Base-by-base conservation (phyloP, 164 flowering plant genomes). In the Pachysandra terminalis region DNA sequence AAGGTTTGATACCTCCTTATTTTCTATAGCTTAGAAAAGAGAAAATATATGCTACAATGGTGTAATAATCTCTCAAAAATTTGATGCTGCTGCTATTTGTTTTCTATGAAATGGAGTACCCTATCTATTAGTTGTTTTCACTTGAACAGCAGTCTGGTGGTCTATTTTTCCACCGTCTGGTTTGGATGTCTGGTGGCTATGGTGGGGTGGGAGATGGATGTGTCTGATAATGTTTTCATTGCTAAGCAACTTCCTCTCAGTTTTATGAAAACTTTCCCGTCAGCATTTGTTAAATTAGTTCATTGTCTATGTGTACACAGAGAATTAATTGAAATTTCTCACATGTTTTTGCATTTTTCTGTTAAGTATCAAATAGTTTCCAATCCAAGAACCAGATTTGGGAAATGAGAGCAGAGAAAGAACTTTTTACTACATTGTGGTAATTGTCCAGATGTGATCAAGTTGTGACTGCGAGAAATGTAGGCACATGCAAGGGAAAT, bases 1-100 rank as follows among this genome's bases (percentile, higher is more conserved):
- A 82, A 93, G 94, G 99, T 96, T 56, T 59, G 75, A 0, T 64
- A 12, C 48, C 48, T 68, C 59, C 69, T 54, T 68, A 22, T 65
- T 24, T 59, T 53, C 15, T 58, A 23, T 57, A 41, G 23, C 24
- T 64, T 62, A 65, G 9, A 41, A 15, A 4, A 19, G 26, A 9
- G 5, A 27, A 27, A n/a, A 58, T 15, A 15, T 27, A 3, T 21
- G 5, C 4, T 57, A 25, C 19, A 23, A 3, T 5, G 5, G 35
- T 23, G 5, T 32, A 57, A 12, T 26, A 23, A 1, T 57, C 32
- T 57, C 6, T 19, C 25, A 26, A 17, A 25, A 1, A 57, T 57
- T 19, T 7, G 35, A 57, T 25, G 4, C 13, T 25, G 17, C 35
- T 57, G 60, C 60, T 25, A 57, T 25, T 57, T 9, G 5, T 15